Conservation (phyloP, 2,329 filamentous ascomycete genomes). For the Celoporthe dispersa region DNA sequence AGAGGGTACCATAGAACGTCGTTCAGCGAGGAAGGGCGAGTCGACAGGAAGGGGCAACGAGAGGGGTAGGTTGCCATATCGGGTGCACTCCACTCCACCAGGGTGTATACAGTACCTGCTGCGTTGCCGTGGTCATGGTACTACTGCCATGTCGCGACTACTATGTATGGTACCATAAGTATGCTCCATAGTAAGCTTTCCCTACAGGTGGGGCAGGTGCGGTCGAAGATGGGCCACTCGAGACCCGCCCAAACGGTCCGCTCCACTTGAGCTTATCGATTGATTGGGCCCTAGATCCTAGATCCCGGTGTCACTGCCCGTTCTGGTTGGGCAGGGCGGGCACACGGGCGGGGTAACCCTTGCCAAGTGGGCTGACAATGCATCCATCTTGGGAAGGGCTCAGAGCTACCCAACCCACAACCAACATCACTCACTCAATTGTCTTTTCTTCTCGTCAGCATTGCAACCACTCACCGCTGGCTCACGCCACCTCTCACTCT, state of each 20-base stretch:
- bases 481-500: slow-evolving; percentile 17
- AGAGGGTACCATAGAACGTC: background rate
- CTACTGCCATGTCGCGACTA: background rate
- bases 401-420: background rate
- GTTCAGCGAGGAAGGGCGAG: background rate
- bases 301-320: background rate
- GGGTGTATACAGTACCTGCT: background rate
- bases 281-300: slow-evolving; percentile 4
- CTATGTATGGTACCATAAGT: background rate
- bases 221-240: background rate
- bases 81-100: background rate
- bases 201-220: background rate
- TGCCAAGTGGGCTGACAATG: background rate
- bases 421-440: background rate
- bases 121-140: background rate
- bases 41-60: background rate
- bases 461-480: slow-evolving; percentile 14
- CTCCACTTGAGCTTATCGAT: background rate
- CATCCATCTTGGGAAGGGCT: background rate
- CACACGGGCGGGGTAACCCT: background rate
- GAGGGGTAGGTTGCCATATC: background rate
- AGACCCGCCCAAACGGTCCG: slow-evolving; percentile 2
- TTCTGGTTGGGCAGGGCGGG: background rate
- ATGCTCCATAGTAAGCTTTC: background rate
- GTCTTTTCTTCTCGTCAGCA: background rate